Base-by-base conservation (phyloP, 208 protist genomes). In the Endotrypanum monterogeii region DNA sequence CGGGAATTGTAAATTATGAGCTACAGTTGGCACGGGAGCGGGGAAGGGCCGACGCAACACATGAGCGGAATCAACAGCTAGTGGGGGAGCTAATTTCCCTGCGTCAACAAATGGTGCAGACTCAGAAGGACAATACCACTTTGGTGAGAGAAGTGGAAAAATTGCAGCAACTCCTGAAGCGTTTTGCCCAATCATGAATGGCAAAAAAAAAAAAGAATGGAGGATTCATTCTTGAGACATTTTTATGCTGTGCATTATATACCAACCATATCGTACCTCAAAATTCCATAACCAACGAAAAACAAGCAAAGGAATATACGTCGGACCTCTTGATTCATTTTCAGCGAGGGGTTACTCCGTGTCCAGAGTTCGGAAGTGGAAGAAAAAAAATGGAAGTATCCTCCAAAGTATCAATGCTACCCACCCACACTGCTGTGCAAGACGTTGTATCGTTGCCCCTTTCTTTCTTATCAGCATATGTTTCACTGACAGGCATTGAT, bases 1-100 rank as follows among this genome's bases (percentile, higher is more conserved):
- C 80, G 9, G 88, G 87, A 1, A 68, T 90, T 23, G 78, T 94
- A 7, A 93, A 94, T 76, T 93, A 96, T 73, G 92, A 96, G 74
- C 76, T 94, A 25, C 88, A 94, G 58, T 71, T 96, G 7, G 76
- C 79, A 18, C 79, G 89, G 5, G 92, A 94, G 63, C 79, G 83
- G 18, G 67, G 63, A 14, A 83, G 92, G 60, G 85, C 86, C 8
- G 89, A 96, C 66, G 69, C 79, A 20, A 76, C 82, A 23, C 84
- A 93, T 50, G 79, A 91, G 58, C 79, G 90, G 6, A 93, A 90
- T 71, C 81, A 94, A 67, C 73, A 90, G 52, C 80, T 96, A 46
- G 84, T 94, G 25, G 79, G 84, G 48, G 92, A 96, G 67, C 73
- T 96, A 35, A 73, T 74, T 12, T 73, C 60, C 2, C 71, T 92